A percentile compares a stretch with the other conserved stretches of the same genome.
phyloP scores from a whole-genome alignment of 176 grass and related monocot species.

The Echinochloa phyllopogon region DNA sequence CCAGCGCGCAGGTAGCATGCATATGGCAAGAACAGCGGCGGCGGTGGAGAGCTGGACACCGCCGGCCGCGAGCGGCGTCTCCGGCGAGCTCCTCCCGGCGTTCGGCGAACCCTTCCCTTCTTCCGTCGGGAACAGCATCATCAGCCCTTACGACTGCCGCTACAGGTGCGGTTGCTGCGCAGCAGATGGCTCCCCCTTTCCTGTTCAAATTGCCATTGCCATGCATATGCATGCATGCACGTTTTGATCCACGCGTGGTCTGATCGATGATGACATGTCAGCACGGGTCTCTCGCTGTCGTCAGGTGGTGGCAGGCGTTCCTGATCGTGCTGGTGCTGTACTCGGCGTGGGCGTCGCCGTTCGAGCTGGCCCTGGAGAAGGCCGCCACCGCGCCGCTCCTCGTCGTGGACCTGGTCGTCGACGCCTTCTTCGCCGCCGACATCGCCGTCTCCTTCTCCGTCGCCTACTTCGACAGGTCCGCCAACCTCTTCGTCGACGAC shows the following conservation, averaged over 20 bases:
- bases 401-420: slow-evolving; percentile 51
- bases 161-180: slow-evolving; percentile 1
- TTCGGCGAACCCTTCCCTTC: not conserved
- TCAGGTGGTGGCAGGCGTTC: slow-evolving; percentile 64
- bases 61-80: not conserved
- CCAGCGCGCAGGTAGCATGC: not conserved
- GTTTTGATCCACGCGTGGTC: not conserved
- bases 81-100: slow-evolving; percentile 26
- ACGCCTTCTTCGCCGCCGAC: slow-evolving; percentile 63
- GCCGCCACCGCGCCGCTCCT: slow-evolving; percentile 36
- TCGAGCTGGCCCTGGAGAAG: slow-evolving; percentile 54
- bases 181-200: not conserved
- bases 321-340: slow-evolving; percentile 63
- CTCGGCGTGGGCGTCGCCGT: slow-evolving; percentile 65
- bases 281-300: not conserved
- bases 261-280: not conserved
- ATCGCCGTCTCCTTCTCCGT: slow-evolving; percentile 69
- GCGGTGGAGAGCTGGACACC: not conserved
- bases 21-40: not conserved
- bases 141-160: slow-evolving; percentile 12
- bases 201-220: too few relatives aligned
- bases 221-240: too few relatives aligned
- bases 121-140: not conserved
- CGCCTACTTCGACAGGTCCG: slow-evolving; percentile 60
- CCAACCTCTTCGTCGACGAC: slow-evolving; percentile 58